Percentiles rank a stretch among this genome's conserved stretches.
Conservation (phyloP, 2,329 filamentous ascomycete species). For the Exophiala spinifera region DNA sequence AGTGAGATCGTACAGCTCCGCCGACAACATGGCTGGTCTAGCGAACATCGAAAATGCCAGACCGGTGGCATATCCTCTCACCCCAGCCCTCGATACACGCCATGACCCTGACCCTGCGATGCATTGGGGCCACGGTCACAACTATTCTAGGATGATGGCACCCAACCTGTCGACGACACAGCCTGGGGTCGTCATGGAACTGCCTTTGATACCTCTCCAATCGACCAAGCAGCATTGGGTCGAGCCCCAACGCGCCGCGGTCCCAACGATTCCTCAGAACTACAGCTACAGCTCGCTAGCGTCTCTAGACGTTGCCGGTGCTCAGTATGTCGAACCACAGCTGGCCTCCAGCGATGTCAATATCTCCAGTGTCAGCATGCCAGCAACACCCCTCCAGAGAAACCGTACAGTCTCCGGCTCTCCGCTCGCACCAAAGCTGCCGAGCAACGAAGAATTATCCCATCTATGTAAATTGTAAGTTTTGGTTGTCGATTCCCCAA, state of each 20-base stretch:
- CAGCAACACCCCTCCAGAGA: not conserved
- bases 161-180: not conserved
- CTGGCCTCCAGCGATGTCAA: not conserved
- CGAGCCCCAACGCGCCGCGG: not conserved
- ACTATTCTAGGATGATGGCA: not conserved
- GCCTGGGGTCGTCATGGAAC: not conserved
- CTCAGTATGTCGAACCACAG: not conserved
- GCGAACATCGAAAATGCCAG: not conserved
- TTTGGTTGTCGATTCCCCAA: too few relatives aligned
- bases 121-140: not conserved
- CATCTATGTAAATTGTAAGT: constrained; percentile 9
- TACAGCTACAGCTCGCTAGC: not conserved
- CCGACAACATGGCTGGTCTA: constrained; percentile 4
- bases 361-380: constrained; percentile 5
- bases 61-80: constrained; percentile 1
- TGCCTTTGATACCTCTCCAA: not conserved
- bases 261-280: not conserved
- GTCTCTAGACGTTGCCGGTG: not conserved
- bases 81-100: not conserved
- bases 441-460: constrained; percentile 5
- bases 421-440: not conserved
- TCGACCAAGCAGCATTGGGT: not conserved
- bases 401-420: not conserved
- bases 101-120: not conserved
- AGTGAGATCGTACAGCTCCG: not conserved